A percentile compares a stretch with the other conserved stretches of the same genome.
phyloP scores from a whole-genome alignment of 306 rosid genomes.

The Castanea mollissima region DNA sequence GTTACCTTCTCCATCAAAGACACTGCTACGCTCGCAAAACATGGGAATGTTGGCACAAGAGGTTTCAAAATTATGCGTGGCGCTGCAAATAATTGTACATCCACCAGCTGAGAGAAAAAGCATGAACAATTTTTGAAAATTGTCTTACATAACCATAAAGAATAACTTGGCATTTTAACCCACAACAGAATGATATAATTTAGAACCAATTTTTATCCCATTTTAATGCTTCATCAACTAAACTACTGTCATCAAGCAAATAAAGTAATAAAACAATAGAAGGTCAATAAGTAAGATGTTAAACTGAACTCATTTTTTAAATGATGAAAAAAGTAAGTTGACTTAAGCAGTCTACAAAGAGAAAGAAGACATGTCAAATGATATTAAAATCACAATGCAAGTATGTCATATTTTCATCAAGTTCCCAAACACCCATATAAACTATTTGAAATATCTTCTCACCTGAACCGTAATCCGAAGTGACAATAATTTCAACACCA shows the following conservation, averaged over 20 bases:
- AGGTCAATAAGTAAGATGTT: not conserved
- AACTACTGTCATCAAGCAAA: not conserved
- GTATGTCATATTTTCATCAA: not conserved
- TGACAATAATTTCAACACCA: conserved; percentile 18
- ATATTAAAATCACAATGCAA: not conserved
- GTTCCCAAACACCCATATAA: not conserved
- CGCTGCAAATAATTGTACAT: conserved; percentile 28
- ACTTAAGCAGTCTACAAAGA: not conserved
- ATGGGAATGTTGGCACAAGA: conserved; percentile 36
- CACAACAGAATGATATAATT: not conserved
- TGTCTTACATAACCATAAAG: not conserved
- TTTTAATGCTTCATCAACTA: not conserved
- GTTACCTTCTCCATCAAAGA: conserved; percentile 38
- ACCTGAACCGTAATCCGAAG: conserved; percentile 13
- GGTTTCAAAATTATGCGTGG: conserved; percentile 29
- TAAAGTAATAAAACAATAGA: not conserved
- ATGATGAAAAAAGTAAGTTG: not conserved
- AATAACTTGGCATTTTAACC: not conserved
- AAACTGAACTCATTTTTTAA: not conserved
- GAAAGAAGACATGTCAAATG: not conserved
- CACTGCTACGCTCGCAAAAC: conserved; percentile 24
- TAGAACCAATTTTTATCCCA: not conserved
- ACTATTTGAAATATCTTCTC: not conserved
- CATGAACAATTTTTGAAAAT: not conserved
- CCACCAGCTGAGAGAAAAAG: conserved; percentile 19